phyloP scores from a whole-genome alignment of 2,329 filamentous ascomycete species.

The Macrophomina tecta region DNA sequence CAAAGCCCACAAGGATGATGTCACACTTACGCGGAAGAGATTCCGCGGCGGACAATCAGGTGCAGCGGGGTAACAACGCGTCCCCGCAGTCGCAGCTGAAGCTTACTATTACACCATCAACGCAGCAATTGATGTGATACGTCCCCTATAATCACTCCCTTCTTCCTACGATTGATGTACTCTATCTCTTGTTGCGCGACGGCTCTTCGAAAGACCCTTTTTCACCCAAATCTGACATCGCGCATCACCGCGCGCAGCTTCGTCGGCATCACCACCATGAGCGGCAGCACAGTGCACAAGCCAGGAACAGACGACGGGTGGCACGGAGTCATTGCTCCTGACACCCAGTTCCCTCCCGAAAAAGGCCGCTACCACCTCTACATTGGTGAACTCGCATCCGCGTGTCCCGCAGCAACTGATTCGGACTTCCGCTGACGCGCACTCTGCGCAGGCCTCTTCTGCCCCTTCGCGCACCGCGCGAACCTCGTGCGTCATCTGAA shows the following conservation, averaged over 20 bases:
- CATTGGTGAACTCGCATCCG: constrained; percentile 47
- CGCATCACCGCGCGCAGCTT: not conserved
- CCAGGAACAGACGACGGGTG: constrained; percentile 53
- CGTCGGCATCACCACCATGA: constrained; percentile 18
- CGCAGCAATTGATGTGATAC: not conserved
- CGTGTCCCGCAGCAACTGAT: not conserved
- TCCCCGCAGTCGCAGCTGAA: not conserved
- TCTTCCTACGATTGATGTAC: constrained; percentile 4
- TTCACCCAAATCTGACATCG: not conserved
- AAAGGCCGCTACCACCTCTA: constrained; percentile 62
- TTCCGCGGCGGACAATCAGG: not conserved
- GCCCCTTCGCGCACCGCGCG: constrained; percentile 67
- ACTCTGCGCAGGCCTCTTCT: constrained; percentile 62
- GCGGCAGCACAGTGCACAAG: constrained; percentile 38
- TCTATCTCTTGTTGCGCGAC: not conserved
- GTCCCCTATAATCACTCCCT: not conserved
- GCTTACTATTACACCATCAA: constrained; percentile 16
- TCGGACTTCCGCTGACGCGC: not conserved
- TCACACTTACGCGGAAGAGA: not conserved
- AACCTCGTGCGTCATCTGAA: constrained; percentile 65
- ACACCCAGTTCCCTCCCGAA: constrained; percentile 57
- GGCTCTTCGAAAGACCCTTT: not conserved
- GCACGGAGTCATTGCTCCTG: constrained; percentile 57
- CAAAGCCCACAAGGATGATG: not conserved
- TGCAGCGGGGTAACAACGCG: constrained; percentile 14